These are phyloP conservation scores for Fusarium vanettenii DNA, from an alignment of 2,329 filamentous ascomycete genomes.

Conservation along the genomic window DNA sequence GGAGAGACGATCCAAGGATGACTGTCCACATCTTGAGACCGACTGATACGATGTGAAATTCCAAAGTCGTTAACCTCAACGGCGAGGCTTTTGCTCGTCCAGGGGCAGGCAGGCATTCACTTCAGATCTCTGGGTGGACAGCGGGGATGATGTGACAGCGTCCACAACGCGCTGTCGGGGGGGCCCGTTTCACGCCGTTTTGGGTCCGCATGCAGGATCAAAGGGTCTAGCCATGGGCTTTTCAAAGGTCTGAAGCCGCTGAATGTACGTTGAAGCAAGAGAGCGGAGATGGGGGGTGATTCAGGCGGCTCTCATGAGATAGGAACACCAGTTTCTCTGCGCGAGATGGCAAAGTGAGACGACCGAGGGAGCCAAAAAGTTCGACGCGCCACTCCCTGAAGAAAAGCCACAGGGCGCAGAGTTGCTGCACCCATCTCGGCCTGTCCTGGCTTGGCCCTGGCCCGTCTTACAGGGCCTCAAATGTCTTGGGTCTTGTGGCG, in stretches of 20 bases:
- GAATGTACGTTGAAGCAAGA: neutral
- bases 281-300: neutral
- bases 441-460: conserved; percentile 5
- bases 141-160: conserved; percentile 5
- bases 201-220: conserved; percentile 4
- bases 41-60: neutral
- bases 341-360: conserved; percentile 3
- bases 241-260: neutral
- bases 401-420: conserved; percentile 21
- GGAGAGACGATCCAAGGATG: conserved; percentile 25
- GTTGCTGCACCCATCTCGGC: neutral
- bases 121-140: conserved; percentile 6
- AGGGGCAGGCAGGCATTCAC: conserved; percentile 10
- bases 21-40: conserved; percentile 28
- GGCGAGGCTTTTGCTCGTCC: conserved; percentile 1
- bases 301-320: conserved; percentile 10
- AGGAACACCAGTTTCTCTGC: neutral
- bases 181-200: neutral
- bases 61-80: neutral
- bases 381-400: conserved; percentile 3
- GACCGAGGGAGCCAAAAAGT: conserved; percentile 1
- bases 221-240: neutral
- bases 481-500: conserved; percentile 15
- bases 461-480: conserved; percentile 12
- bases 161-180: conserved; percentile 10